phyloP scores from a whole-genome alignment of 441 rosid species.

The Jatropha multifida region DNA sequence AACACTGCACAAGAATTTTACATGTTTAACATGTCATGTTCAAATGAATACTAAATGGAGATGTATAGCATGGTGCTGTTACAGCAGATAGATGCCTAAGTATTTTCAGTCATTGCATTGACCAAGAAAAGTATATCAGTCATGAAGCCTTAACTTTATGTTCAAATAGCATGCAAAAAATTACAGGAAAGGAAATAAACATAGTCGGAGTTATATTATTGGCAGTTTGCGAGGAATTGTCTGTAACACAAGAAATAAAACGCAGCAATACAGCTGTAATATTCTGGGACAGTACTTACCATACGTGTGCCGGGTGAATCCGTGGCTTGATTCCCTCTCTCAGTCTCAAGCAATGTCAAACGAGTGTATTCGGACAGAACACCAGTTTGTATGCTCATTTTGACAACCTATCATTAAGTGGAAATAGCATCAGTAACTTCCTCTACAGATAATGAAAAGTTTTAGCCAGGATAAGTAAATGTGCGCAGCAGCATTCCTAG shows the following conservation, averaged over 20 bases:
- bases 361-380: constrained; percentile 73
- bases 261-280: background rate
- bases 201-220: background rate
- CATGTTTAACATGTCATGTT: background rate
- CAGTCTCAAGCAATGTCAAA: constrained; percentile 60
- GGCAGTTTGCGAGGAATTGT: background rate
- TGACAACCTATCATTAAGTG: constrained; percentile 47
- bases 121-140: background rate
- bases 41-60: background rate
- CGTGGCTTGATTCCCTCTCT: constrained; percentile 32
- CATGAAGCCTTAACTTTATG: background rate
- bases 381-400: constrained; percentile 60
- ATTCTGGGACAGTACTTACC: constrained; percentile 31
- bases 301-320: constrained; percentile 32
- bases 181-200: background rate
- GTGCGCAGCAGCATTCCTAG: background rate
- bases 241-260: background rate
- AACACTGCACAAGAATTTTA: background rate
- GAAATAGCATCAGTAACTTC: constrained; percentile 16
- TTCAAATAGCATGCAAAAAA: background rate
- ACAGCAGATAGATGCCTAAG: background rate
- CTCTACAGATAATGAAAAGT: background rate
- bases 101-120: background rate
- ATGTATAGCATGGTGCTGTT: background rate
- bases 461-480: background rate